Conservation (phyloP, 2,329 filamentous ascomycete genomes). For the Colletotrichum theobromicola region DNA sequence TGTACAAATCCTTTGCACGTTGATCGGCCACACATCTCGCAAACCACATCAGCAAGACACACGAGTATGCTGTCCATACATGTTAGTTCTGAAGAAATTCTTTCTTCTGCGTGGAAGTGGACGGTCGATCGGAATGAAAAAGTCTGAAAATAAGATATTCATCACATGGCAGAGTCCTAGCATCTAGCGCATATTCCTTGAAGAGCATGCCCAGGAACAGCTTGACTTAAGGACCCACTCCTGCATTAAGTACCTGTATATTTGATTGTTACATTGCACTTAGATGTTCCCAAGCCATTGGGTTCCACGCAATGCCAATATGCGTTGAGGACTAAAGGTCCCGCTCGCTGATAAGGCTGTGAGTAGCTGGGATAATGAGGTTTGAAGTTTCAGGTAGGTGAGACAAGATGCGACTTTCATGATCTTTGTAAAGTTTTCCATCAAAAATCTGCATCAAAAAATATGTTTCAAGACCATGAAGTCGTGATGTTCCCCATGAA, state of each 20-base stretch:
- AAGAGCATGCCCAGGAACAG: neutral
- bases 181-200: neutral
- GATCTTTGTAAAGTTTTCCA: neutral
- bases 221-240: neutral
- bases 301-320: neutral
- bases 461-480: neutral
- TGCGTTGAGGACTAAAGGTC: neutral
- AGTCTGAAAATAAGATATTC: neutral
- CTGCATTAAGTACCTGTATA: neutral
- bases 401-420: fast-evolving
- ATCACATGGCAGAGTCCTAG: neutral
- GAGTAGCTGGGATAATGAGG: neutral
- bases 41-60: neutral
- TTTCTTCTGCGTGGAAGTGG: neutral
- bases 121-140: neutral
- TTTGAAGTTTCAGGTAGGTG: neutral
- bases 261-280: neutral
- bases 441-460: neutral
- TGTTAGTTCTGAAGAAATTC: neutral
- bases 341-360: neutral
- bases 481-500: neutral
- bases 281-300: neutral
- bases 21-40: neutral
- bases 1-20: neutral
- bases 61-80: neutral